A percentile compares a stretch with the other conserved stretches of the same genome.
Conservation (phyloP, 148 eudicot genomes). For the Selenicereus undatus region DNA sequence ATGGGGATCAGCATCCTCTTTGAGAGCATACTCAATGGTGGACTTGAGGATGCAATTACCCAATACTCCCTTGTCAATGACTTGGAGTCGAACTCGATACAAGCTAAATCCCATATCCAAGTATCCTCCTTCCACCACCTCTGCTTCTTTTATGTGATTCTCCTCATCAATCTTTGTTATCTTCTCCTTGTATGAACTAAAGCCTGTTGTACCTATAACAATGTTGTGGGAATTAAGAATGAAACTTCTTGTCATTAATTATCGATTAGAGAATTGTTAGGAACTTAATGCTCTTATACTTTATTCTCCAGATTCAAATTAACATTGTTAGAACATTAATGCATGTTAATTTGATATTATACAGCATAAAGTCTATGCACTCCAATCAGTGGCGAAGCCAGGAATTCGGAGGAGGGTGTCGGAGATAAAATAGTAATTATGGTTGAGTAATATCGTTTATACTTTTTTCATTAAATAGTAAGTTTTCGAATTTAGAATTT, state of each 20-base stretch:
- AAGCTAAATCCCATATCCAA: conserved; percentile 45
- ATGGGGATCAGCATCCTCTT: conserved; percentile 38
- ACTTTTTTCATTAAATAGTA: too few species aligned
- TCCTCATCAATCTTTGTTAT: conserved; percentile 43
- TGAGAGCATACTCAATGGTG: conserved; percentile 48
- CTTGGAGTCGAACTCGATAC: conserved; percentile 37
- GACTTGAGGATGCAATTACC: conserved; percentile 35
- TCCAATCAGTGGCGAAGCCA: too few species aligned
- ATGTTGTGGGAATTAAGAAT: background rate
- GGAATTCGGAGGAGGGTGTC: too few species aligned
- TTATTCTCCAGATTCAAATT: too few species aligned
- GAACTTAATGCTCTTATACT: too few species aligned
- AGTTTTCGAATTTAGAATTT: too few species aligned
- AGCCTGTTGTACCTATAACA: conserved; percentile 15
- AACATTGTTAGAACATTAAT: too few species aligned
- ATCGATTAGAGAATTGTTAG: background rate
- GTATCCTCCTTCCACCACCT: conserved; percentile 55
- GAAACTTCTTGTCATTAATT: background rate
- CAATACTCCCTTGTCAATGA: conserved; percentile 32
- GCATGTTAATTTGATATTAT: too few species aligned
- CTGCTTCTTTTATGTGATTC: conserved; percentile 45
- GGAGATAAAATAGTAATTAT: too few species aligned
- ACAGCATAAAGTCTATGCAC: too few species aligned
- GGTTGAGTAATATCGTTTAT: too few species aligned
- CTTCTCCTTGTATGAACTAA: conserved; percentile 48